A percentile compares a stretch with the other conserved stretches of the same genome.
Conservation (phyloP, 2,329 filamentous ascomycete species). For the Ophiostoma pallidulum region DNA sequence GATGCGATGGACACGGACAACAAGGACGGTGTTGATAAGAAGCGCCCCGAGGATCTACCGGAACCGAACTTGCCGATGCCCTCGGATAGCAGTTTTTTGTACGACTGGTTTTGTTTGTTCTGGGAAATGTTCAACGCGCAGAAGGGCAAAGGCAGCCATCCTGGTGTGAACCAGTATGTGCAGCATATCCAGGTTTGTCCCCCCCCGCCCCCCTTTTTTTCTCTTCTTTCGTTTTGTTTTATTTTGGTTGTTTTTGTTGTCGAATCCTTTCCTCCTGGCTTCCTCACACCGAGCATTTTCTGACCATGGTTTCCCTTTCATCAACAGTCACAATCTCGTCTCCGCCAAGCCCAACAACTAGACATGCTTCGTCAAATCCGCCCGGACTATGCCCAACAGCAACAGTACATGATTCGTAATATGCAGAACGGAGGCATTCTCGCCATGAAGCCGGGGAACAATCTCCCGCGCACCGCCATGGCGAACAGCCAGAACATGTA, state of each 20-base stretch:
- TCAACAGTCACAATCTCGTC: constrained; percentile 53
- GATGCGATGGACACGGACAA: constrained; percentile 74
- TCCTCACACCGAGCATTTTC: too few species aligned
- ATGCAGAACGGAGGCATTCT: constrained; percentile 53
- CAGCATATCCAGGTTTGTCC: constrained; percentile 67
- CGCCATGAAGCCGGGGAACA: constrained; percentile 50
- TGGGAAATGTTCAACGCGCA: constrained; percentile 92
- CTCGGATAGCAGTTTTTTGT: constrained; percentile 73
- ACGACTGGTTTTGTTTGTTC: constrained; percentile 95
- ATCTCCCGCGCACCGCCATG: constrained; percentile 65
- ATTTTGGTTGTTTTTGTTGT: not conserved
- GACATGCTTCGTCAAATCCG: constrained; percentile 67
- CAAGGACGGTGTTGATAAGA: constrained; percentile 66
- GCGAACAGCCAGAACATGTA: constrained; percentile 69
- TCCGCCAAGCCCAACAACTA: constrained; percentile 68
- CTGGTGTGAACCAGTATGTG: constrained; percentile 65
- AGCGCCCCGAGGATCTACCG: constrained; percentile 73
- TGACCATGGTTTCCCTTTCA: too few species aligned
- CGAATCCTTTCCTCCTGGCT: too few species aligned
- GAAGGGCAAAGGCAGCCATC: constrained; percentile 56
- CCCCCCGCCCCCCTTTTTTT: constrained; percentile 3
- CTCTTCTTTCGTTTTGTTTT: not conserved
- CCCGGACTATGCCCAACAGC: constrained; percentile 41
- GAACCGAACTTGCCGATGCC: constrained; percentile 58
- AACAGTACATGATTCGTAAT: constrained; percentile 56